Evolutionary conservation across 1,284 basidiomycete species (phyloP).

Genomic region (Ustilago hordei): DNA sequence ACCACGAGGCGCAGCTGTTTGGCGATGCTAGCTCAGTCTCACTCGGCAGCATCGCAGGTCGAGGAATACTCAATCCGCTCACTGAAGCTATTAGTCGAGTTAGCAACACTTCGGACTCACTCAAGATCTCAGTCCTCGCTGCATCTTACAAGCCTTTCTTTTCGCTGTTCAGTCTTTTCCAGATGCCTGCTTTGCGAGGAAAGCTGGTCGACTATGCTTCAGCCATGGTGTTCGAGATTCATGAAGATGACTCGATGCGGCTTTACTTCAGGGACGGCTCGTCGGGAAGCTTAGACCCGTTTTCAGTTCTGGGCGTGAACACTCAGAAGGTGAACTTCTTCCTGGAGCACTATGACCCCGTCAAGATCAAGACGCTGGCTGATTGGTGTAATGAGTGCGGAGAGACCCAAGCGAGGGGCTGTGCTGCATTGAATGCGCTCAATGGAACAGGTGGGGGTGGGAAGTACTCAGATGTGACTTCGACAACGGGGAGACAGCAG

Average conservation of each 20-base stretch:
- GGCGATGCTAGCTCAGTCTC: slow-evolving; percentile 75
- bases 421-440: slow-evolving; percentile 52
- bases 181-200: slow-evolving; percentile 30
- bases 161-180: slow-evolving; percentile 80
- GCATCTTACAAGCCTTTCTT: slow-evolving; percentile 90
- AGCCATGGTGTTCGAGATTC: slow-evolving; percentile 81
- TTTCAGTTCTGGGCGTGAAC: slow-evolving; percentile 61
- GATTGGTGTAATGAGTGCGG: slow-evolving; percentile 71
- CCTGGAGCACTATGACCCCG: slow-evolving; percentile 77
- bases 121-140: slow-evolving; percentile 79
- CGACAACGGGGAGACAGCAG: slow-evolving; percentile 56
- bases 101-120: slow-evolving; percentile 80
- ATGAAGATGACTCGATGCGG: slow-evolving; percentile 72
- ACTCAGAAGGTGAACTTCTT: slow-evolving; percentile 80
- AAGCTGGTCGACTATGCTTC: slow-evolving; percentile 80
- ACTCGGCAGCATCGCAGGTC: slow-evolving; percentile 85
- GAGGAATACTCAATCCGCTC: slow-evolving; percentile 80
- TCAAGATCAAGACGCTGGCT: slow-evolving; percentile 68
- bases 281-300: slow-evolving; percentile 55
- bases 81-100: slow-evolving; percentile 79
- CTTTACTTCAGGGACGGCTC: slow-evolving; percentile 89
- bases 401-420: slow-evolving; percentile 54
- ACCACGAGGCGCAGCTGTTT: slow-evolving; percentile 83
- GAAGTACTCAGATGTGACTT: slow-evolving; percentile 50
- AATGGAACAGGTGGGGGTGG: slow-evolving; percentile 60